Evolutionary conservation across 306 rosid species (phyloP).

Genomic region (Oxytropis ochrocephala): DNA sequence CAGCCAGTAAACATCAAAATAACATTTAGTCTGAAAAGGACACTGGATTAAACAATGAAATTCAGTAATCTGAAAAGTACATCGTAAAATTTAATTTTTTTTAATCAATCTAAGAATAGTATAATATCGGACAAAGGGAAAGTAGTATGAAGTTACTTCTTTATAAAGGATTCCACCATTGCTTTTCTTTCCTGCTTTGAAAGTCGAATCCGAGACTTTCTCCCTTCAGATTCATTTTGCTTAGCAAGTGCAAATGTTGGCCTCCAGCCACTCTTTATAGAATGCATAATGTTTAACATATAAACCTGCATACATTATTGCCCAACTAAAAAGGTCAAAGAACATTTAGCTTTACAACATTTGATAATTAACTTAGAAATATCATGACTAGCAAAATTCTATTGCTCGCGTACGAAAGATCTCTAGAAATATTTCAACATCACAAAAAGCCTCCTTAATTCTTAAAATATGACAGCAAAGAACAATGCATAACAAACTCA

Average conservation of each 20-base stretch:
- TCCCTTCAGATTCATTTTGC: slow-evolving; percentile 69
- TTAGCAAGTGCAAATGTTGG: slow-evolving; percentile 86
- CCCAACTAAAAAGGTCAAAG: slow-evolving; percentile 3
- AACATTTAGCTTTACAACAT: background rate
- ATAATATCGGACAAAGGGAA: background rate
- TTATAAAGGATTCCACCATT: slow-evolving; percentile 81
- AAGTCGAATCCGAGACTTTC: slow-evolving; percentile 74
- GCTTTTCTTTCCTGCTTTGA: slow-evolving; percentile 90
- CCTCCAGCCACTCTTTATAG: slow-evolving; percentile 74
- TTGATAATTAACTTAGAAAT: background rate
- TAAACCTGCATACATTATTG: slow-evolving; percentile 27
- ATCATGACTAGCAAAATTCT: background rate
- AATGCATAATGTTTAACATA: slow-evolving; percentile 48
- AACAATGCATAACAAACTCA: background rate
- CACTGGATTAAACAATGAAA: background rate
- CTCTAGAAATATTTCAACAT: background rate
- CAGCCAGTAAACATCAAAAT: background rate
- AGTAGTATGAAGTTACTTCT: slow-evolving; percentile 42
- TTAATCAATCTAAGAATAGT: background rate
- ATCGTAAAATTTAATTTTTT: background rate
- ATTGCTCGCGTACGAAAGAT: background rate
- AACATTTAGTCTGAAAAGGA: background rate
- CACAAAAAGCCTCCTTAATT: background rate
- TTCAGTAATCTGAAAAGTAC: background rate
- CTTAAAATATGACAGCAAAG: background rate